phyloP scores from a whole-genome alignment of 169 alveolate genomes.

The Cryptosporidium baileyi region DNA sequence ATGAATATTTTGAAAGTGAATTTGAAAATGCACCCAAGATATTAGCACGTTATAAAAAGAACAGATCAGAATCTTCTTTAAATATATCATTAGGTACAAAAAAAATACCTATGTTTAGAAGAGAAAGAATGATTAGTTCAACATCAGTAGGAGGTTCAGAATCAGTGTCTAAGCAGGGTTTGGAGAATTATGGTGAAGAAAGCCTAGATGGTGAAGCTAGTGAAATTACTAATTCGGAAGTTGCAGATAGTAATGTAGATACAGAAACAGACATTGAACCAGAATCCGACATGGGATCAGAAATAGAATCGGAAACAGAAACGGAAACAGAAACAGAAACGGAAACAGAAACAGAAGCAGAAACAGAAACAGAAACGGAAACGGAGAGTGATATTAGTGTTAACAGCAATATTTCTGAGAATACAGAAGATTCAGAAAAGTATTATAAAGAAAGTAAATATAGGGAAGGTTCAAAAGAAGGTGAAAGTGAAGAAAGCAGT shows the following conservation, averaged over 20 bases:
- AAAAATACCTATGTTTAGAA: too few relatives aligned
- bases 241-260: not conserved
- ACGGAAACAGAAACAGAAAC: not conserved
- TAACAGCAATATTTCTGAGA: not conserved
- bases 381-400: not conserved
- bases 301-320: not conserved
- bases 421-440: not conserved
- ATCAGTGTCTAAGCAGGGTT: too few relatives aligned
- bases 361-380: not conserved
- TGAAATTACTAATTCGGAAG: too few relatives aligned
- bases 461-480: not conserved
- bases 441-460: not conserved
- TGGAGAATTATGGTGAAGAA: too few relatives aligned
- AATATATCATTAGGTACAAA: too few relatives aligned
- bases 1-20: not conserved
- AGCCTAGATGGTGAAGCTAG: too few relatives aligned
- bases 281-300: not conserved
- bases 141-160: too few relatives aligned
- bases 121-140: too few relatives aligned
- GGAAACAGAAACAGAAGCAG: not conserved
- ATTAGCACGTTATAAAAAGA: too few relatives aligned
- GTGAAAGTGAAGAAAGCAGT: not conserved
- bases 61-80: too few relatives aligned
- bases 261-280: not conserved
- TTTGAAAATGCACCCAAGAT: not conserved